phyloP scores from a whole-genome alignment of 2,329 filamentous ascomycete genomes.

The Aspergillus felis region DNA sequence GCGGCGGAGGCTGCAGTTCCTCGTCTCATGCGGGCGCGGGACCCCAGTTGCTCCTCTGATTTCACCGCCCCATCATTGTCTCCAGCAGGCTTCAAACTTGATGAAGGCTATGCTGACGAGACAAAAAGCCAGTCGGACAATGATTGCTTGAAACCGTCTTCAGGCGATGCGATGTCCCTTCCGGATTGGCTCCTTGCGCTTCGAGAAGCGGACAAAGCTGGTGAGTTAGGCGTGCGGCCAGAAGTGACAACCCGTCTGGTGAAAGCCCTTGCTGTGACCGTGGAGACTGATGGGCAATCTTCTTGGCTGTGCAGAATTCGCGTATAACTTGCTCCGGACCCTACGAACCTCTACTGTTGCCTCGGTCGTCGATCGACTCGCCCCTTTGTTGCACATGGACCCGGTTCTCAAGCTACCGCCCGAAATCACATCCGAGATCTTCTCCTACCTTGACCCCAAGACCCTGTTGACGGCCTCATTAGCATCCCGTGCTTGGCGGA shows the following conservation, averaged over 20 bases:
- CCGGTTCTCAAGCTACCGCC: slow-evolving; percentile 80
- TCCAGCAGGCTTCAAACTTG: slow-evolving; percentile 55
- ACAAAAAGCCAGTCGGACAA: slow-evolving; percentile 47
- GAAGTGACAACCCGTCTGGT: slow-evolving; percentile 1
- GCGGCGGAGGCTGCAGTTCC: slow-evolving; percentile 19
- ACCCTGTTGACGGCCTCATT: slow-evolving; percentile 76
- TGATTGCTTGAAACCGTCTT: slow-evolving; percentile 30
- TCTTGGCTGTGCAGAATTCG: slow-evolving; percentile 59
- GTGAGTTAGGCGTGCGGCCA: slow-evolving; percentile 34
- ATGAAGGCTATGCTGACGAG: slow-evolving; percentile 86
- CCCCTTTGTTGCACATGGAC: slow-evolving; percentile 85
- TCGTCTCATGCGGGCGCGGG: slow-evolving; percentile 23
- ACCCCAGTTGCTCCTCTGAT: slow-evolving; percentile 22
- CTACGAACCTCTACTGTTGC: slow-evolving; percentile 77
- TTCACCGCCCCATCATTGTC: slow-evolving; percentile 28
- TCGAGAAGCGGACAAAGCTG: slow-evolving; percentile 53
- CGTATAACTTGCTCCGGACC: slow-evolving; percentile 71
- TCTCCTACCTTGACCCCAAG: slow-evolving; percentile 76
- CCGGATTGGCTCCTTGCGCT: slow-evolving; percentile 54
- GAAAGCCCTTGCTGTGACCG: neutral
- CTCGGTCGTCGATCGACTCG: slow-evolving; percentile 73
- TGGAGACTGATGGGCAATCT: slow-evolving; percentile 13
- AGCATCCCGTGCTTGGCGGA: slow-evolving; percentile 78
- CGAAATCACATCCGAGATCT: slow-evolving; percentile 85
- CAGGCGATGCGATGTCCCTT: slow-evolving; percentile 42